These are phyloP conservation scores for Oehlia diaphana DNA, from an alignment of 192 early-diverging fungal species.

Conservation along the genomic window DNA sequence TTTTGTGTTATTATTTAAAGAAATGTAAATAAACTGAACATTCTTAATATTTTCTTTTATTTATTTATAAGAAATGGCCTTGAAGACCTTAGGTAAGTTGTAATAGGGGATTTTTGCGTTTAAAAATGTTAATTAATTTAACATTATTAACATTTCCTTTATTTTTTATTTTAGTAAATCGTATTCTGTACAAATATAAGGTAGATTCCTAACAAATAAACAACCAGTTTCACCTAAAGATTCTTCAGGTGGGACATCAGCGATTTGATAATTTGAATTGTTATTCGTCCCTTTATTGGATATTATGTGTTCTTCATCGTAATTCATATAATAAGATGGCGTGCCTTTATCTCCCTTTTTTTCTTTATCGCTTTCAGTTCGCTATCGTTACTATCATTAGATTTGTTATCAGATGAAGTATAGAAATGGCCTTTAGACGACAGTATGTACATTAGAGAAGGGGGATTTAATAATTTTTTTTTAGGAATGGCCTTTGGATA, in stretches of 20 bases:
- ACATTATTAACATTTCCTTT: too few relatives aligned
- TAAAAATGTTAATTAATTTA: too few relatives aligned
- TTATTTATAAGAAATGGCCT: too few relatives aligned
- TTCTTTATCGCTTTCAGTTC: neutral
- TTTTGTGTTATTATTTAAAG: too few relatives aligned
- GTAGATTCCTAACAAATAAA: conserved; percentile 90
- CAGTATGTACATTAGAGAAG: too few relatives aligned
- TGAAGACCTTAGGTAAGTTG: too few relatives aligned
- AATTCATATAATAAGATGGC: conserved; percentile 21
- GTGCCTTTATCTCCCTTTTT: conserved; percentile 21
- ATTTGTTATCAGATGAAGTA: neutral
- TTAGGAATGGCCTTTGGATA: too few relatives aligned
- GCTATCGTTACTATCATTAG: neutral
- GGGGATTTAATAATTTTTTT: too few relatives aligned
- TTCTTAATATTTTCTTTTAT: too few relatives aligned
- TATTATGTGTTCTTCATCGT: conserved; percentile 16
- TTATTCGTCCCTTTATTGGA: conserved; percentile 2
- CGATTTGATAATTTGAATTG: neutral
- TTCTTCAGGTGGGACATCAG: conserved; percentile 41
- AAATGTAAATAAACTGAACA: too few relatives aligned
- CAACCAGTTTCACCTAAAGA: conserved; percentile 93
- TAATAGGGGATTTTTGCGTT: too few relatives aligned
- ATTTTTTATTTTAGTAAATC: conserved; percentile 56
- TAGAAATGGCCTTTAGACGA: too few relatives aligned
- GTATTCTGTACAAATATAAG: conserved; percentile 86